Evolutionary conservation across 1,284 basidiomycete genomes (phyloP).

Genomic region (Cryptococcus depauperatus): DNA sequence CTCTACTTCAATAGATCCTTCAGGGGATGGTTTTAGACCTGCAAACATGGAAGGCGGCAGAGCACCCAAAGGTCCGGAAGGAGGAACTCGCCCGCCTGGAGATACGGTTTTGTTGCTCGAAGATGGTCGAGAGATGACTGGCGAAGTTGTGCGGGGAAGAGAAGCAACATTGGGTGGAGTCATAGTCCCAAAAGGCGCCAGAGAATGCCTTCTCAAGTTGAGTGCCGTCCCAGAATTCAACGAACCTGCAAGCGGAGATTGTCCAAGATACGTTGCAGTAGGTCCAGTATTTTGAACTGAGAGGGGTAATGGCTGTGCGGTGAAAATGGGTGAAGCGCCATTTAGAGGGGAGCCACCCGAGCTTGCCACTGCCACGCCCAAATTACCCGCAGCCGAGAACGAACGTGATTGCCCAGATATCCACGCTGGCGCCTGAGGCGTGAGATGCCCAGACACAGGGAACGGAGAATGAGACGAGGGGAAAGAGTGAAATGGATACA

Average conservation of each 20-base stretch:
- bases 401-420: conserved; percentile 14
- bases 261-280: conserved; percentile 17
- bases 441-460: conserved; percentile 15
- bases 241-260: conserved; percentile 40
- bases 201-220: conserved; percentile 2
- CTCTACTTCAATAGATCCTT: not conserved
- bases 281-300: conserved; percentile 21
- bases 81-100: conserved; percentile 11
- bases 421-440: conserved; percentile 9
- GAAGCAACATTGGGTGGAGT: conserved; percentile 8
- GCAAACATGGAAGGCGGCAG: conserved; percentile 22
- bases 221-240: conserved; percentile 20
- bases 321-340: conserved; percentile 10
- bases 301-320: conserved; percentile 15
- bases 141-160: conserved; percentile 2
- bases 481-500: conserved; percentile 7
- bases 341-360: conserved; percentile 16
- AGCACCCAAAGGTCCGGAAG: conserved; percentile 22
- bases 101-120: conserved; percentile 3
- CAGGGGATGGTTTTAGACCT: conserved; percentile 12
- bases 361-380: conserved; percentile 12
- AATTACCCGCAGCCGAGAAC: conserved; percentile 11
- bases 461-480: conserved; percentile 9
- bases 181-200: conserved; percentile 7
- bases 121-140: conserved; percentile 3